phyloP scores from a whole-genome alignment of 2,329 filamentous ascomycete species.

The Clarireedia homoeocarpa region DNA sequence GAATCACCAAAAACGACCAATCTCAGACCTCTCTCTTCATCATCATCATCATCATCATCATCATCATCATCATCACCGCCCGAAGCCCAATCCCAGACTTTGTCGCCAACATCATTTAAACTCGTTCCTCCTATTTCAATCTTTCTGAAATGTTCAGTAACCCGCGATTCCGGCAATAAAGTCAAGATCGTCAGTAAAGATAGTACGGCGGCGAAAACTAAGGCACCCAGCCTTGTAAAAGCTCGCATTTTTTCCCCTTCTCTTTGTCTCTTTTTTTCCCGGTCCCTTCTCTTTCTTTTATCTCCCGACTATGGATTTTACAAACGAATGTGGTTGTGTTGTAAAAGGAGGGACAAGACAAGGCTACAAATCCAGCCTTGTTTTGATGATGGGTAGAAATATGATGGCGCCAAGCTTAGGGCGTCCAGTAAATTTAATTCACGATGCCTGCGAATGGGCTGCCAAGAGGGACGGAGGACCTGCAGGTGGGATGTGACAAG shows the following conservation, averaged over 20 bases:
- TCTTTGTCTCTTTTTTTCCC: not conserved
- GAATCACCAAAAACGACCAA: conserved; percentile 29
- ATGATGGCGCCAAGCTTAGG: not conserved
- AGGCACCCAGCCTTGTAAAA: conserved; percentile 17
- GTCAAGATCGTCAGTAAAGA: conserved; percentile 19
- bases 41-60: not conserved
- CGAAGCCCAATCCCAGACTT: conserved; percentile 19
- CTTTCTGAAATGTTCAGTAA: conserved; percentile 18
- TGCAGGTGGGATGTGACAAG: no score
- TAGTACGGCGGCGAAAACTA: conserved; percentile 17
- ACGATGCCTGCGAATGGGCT: not conserved
- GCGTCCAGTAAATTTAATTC: not conserved
- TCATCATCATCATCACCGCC: conserved; percentile 5
- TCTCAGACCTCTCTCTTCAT: conserved; percentile 12
- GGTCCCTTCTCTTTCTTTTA: not conserved
- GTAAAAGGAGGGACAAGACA: not conserved
- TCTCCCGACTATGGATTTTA: not conserved
- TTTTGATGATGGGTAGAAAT: not conserved
- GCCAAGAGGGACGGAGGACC: not conserved
- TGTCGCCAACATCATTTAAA: conserved; percentile 13
- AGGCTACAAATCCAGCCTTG: not conserved
- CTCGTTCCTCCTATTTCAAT: conserved; percentile 14
- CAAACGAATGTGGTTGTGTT: not conserved
- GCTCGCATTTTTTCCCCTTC: conserved; percentile 6
- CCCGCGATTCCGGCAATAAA: conserved; percentile 14